Evolutionary conservation across 257 asterid genomes (phyloP).

Genomic region (Leonotis leonurus): DNA sequence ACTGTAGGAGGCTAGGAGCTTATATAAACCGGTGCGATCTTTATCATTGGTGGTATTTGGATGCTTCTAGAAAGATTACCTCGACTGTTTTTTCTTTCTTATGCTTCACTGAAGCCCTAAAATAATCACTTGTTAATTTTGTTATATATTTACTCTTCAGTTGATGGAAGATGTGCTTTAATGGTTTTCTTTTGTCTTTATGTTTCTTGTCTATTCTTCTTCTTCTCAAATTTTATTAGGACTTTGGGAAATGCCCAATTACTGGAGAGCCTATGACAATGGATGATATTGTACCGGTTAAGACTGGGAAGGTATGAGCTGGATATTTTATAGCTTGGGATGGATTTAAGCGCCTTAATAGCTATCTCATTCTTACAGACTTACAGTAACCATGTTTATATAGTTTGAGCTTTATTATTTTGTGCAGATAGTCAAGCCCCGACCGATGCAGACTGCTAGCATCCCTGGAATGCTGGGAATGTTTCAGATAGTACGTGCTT

Average conservation of each 20-base stretch:
- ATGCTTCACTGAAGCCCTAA: background rate
- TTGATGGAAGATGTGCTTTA: slow-evolving; percentile 11
- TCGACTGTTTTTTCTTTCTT: background rate
- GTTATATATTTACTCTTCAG: background rate
- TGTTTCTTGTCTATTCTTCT: background rate
- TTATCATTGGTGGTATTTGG: background rate
- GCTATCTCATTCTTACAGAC: background rate
- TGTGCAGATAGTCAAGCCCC: slow-evolving; percentile 88
- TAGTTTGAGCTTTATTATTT: slow-evolving; percentile 6
- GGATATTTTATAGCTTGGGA: background rate
- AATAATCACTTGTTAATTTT: background rate
- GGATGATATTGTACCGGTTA: slow-evolving; percentile 79
- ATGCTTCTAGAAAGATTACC: background rate
- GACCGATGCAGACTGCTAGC: slow-evolving; percentile 96
- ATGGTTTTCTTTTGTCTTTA: background rate
- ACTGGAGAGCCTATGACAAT: slow-evolving; percentile 79
- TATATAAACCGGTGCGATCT: background rate
- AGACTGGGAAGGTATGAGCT: slow-evolving; percentile 70
- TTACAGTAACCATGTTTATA: background rate
- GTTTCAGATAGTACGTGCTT: slow-evolving; percentile 76
- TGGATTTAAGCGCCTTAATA: background rate
- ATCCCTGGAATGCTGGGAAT: slow-evolving; percentile 98
- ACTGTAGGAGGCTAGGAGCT: background rate
- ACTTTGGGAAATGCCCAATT: slow-evolving; percentile 93
- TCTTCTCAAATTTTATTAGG: slow-evolving; percentile 35